Base-by-base conservation (phyloP, 345 rosid species). In the Populus tremula region DNA sequence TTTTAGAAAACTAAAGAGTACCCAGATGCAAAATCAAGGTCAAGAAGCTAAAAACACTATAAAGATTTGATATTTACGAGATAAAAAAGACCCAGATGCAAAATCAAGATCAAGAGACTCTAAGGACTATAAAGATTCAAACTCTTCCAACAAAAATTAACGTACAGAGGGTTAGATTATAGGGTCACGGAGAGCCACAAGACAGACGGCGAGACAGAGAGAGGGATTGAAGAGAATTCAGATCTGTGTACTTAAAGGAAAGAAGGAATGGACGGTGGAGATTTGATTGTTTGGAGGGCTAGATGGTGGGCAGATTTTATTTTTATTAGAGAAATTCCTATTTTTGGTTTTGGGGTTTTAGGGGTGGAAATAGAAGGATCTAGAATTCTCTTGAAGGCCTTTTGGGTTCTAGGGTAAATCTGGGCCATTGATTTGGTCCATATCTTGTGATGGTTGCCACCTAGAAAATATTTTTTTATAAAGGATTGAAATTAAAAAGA, bases 191-290 rank as follows among this genome's bases (percentile, higher is more conserved):
- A 77, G 81, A 77, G 71, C 71, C 72, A 41, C 70, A 67, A 16
- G n/a, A 38, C 56, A 72, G 71, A 61, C 63, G 53, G 69, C 71
- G 53, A 69, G 63, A 35, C 21, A 62, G 62, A 27, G 74, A 68
- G 38, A 69, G 80, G 78, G 62, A 25, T 64, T 2, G 64, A 1
- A 1, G 9, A 0, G 33, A 8, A 17, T 1, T 71, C 39, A 69
- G 64, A 29, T 63, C 59, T 17, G 43, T 39, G 25, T 73, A 25
- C 69, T 39, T 67, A 74, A 47, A 8, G 53, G 20, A 35, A 39
- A 6, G 53, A 59, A 59, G 21, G 13, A 82, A 29, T 62, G 63
- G 75, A 81, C 84, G 84, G 84, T 73, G 67, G 17, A 39, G 81
- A 81, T 77, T 64, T 35, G 21, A 38, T 62, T 9, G 61, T 16